phyloP scores from a whole-genome alignment of 257 asterid species.

The Nicotiana tabacum region DNA sequence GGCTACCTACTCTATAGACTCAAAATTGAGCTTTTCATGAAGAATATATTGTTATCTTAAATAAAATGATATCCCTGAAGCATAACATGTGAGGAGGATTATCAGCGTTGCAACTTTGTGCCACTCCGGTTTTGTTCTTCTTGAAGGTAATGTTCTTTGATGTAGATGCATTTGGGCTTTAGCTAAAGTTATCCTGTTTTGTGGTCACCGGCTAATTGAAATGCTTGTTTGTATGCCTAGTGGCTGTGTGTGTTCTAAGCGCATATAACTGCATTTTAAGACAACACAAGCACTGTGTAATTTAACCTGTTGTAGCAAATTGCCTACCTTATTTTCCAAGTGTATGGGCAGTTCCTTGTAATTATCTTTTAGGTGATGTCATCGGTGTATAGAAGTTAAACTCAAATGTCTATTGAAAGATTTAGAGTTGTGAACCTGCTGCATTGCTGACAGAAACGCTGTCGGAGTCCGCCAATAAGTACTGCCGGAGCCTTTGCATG shows the following conservation, averaged over 20 bases:
- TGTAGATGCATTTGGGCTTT: neutral
- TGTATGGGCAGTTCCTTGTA: neutral
- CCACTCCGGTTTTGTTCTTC: neutral
- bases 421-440: conserved; percentile 16
- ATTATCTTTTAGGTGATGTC: neutral
- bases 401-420: neutral
- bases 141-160: neutral
- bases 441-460: conserved; percentile 17
- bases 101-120: neutral
- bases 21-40: neutral
- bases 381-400: neutral
- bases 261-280: neutral
- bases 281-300: neutral
- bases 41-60: neutral
- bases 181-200: neutral
- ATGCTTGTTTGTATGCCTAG: neutral
- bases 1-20: neutral
- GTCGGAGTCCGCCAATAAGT: neutral
- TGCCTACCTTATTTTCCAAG: neutral
- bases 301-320: neutral
- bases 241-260: neutral
- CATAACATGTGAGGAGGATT: neutral
- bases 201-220: neutral
- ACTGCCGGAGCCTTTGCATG: conserved; percentile 14
- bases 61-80: no score